Conservation (phyloP, 352 stramenopile genomes). For the Saprolegnia diclina region DNA sequence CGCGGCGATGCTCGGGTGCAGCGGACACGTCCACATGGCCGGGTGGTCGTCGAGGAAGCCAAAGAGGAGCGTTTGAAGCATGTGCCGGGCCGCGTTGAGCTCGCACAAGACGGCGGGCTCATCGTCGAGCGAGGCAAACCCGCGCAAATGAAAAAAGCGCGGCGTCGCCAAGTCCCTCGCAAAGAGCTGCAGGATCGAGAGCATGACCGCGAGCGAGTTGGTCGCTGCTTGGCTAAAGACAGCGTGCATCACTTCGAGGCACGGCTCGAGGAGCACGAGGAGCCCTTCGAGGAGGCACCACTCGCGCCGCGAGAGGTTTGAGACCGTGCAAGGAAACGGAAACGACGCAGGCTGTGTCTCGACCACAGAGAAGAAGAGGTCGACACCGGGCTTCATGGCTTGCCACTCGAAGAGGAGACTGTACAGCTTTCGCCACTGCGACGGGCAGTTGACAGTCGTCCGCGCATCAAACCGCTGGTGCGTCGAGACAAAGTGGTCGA, state of each 20-base stretch:
- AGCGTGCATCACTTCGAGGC: slow-evolving; percentile 3
- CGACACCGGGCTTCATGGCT: background rate
- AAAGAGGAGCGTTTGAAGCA: background rate
- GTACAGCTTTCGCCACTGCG: slow-evolving; percentile 4
- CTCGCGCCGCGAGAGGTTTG: background rate
- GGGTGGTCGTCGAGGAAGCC: slow-evolving; percentile 10
- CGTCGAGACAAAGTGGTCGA: slow-evolving; percentile 11
- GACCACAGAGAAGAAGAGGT: background rate
- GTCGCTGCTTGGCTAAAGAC: background rate
- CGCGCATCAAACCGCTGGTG: background rate
- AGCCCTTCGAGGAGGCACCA: slow-evolving; percentile 15
- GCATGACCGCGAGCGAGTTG: background rate
- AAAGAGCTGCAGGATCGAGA: slow-evolving; percentile 18
- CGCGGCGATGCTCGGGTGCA: slow-evolving; percentile 15
- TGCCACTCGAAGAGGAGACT: slow-evolving; percentile 9
- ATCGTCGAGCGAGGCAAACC: background rate
- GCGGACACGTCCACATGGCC: slow-evolving; percentile 1
- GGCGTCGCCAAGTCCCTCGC: background rate
- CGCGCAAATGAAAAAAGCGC: background rate
- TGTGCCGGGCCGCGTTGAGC: background rate
- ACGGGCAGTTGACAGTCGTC: background rate
- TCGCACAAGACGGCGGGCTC: background rate
- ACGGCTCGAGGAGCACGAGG: slow-evolving; percentile 9
- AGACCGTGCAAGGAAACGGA: background rate
- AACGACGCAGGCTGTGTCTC: background rate